Base-by-base conservation (phyloP, 139 green algal genomes). In the Chlamydomonas schloesseri region DNA sequence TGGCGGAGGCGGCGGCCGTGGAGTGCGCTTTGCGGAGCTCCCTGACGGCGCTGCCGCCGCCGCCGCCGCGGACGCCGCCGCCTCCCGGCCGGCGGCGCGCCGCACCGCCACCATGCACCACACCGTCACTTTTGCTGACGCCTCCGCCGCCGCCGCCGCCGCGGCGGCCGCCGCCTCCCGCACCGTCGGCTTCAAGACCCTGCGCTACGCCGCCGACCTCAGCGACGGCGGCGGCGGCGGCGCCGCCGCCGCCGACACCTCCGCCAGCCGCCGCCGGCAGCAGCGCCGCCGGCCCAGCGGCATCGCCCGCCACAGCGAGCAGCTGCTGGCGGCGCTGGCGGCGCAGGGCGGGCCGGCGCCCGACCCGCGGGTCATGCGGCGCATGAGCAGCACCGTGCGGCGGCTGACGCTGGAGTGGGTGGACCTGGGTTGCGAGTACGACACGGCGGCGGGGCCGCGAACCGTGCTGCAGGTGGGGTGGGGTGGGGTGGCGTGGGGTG, bases 361-460 rank as follows among this genome's bases (percentile, higher is more conserved):
- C 11, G 73, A 73, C 72, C 33, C 29, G 23, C 13, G 76, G 53
- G 72, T 91, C 33, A 69, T 91, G 50, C 83, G 84, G 13, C 83
- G 80, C 6, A 42, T 86, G 36, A 86, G 64, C 34, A 82, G 55
- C 34, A 55, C 60, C 67, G 42, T 88, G 33, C 71, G 76, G 23
- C 89, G 80, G 10, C 62, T 92, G 58, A 47, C 29, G 26, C 71
- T 92, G 64, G 82, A 92, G 86, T 92, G 89, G 89, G 14, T 57
- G 18, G 82, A 90, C 71, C 64, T 92, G 5, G 86, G 86, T 29
- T 92, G 86, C 78, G 73, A n/a, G 28, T 92, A 92, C 76, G 71
- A 84, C 50, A 91, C 71, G 6, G 67, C 67, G 33, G 31, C 1
- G 28, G 90, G 90, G 6, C 37, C 72, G 23, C 71, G 73, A n/a